These are phyloP conservation scores for Cutaneotrichosporon cyanovorans DNA, from an alignment of 1,284 basidiomycete species.

Conservation along the genomic window DNA sequence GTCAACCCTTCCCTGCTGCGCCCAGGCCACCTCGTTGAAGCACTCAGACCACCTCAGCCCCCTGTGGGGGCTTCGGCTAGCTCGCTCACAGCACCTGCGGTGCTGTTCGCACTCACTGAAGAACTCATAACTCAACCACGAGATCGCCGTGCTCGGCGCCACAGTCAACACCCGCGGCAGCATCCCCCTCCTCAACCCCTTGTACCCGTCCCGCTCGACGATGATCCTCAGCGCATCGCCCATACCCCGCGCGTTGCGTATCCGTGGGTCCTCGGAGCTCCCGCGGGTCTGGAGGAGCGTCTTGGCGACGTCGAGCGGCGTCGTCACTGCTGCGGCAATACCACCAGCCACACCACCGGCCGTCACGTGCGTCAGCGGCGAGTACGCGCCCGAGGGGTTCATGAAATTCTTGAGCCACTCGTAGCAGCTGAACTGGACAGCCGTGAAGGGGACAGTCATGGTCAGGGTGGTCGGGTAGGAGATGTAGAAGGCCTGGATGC, in stretches of 20 bases:
- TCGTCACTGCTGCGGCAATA: conserved; percentile 90
- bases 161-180: conserved; percentile 88
- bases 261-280: conserved; percentile 68
- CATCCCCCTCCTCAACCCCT: conserved; percentile 80
- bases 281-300: conserved; percentile 79
- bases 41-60: too few relatives aligned
- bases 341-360: conserved; percentile 89
- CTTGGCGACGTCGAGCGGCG: conserved; percentile 97
- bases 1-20: too few relatives aligned
- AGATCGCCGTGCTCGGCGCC: conserved; percentile 94
- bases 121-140: conserved; percentile 95
- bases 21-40: too few relatives aligned
- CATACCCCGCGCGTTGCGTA: conserved; percentile 79
- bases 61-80: too few relatives aligned
- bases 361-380: conserved; percentile 80
- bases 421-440: conserved; percentile 95
- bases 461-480: conserved; percentile 97
- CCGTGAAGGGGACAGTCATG: conserved; percentile 97
- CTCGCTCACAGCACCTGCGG: background rate
- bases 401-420: conserved; percentile 83
- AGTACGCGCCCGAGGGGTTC: conserved; percentile 82
- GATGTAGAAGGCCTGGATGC: conserved; percentile 87
- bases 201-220: conserved; percentile 71
- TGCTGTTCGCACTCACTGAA: conserved; percentile 62
- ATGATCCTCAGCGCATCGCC: conserved; percentile 83